These are phyloP conservation scores for Aquilaria malaccensis DNA, from an alignment of 345 rosid species.

Conservation along the genomic window DNA sequence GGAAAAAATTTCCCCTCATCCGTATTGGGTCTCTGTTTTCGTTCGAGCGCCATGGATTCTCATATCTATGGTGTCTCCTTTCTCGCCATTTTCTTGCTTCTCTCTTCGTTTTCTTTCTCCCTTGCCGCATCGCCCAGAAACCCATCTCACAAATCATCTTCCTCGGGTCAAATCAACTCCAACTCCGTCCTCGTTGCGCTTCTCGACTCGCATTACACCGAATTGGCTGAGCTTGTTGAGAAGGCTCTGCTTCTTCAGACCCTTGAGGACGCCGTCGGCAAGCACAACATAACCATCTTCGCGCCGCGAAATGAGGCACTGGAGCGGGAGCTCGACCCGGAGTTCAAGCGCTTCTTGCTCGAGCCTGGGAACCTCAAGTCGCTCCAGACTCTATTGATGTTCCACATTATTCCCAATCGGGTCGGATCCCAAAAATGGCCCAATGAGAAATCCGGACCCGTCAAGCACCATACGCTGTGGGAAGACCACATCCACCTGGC, in stretches of 20 bases:
- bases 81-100: conserved; percentile 17
- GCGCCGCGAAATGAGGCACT: conserved; percentile 87
- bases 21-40: conserved; percentile 6
- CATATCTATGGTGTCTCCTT: conserved; percentile 37
- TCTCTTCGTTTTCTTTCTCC: conserved; percentile 15
- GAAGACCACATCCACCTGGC: conserved; percentile 40
- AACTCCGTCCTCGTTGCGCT: conserved; percentile 93
- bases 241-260: conserved; percentile 87
- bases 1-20: not conserved
- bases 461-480: conserved; percentile 40
- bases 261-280: conserved; percentile 80
- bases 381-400: conserved; percentile 61
- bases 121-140: conserved; percentile 44
- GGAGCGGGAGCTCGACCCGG: conserved; percentile 79
- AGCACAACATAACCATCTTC: conserved; percentile 83
- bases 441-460: conserved; percentile 11
- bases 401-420: conserved; percentile 68
- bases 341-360: conserved; percentile 82
- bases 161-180: conserved; percentile 62
- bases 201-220: conserved; percentile 92
- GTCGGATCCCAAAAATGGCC: conserved; percentile 57
- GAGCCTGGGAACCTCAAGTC: conserved; percentile 86
- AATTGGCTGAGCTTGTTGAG: conserved; percentile 78
- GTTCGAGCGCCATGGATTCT: conserved; percentile 46
- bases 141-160: conserved; percentile 18